Conservation (phyloP, 768 basidiomycete species). For the Megacollybia marginata region DNA sequence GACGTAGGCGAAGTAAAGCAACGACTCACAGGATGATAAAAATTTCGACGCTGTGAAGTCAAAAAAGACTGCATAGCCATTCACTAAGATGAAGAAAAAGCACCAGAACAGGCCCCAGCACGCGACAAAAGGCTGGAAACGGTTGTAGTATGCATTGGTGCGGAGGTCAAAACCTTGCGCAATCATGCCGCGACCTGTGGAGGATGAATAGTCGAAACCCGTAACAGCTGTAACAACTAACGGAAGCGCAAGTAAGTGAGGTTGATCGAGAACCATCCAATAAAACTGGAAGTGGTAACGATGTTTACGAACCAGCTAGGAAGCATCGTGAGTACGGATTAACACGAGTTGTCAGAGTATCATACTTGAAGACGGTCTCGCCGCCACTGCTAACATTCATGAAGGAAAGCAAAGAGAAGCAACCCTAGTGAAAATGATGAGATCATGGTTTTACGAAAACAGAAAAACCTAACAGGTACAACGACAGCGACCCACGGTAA, state of each 20-base stretch:
- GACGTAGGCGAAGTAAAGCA: constrained; percentile 18
- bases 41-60: constrained; percentile 48
- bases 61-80: constrained; percentile 57
- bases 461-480: not conserved
- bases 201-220: not conserved
- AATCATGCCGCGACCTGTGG: constrained; percentile 49
- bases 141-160: constrained; percentile 55
- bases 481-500: constrained; percentile 11
- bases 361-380: constrained; percentile 50
- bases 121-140: constrained; percentile 58
- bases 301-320: constrained; percentile 65
- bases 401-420: constrained; percentile 47
- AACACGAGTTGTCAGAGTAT: constrained; percentile 1
- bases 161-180: constrained; percentile 58
- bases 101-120: constrained; percentile 70
- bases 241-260: constrained; percentile 69
- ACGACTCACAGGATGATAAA: constrained; percentile 34
- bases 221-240: constrained; percentile 22
- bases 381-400: constrained; percentile 57
- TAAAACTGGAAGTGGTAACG: constrained; percentile 59
- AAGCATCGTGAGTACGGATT: not conserved
- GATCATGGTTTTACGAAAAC: not conserved
- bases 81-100: constrained; percentile 47
- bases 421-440: constrained; percentile 17
- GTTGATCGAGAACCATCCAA: constrained; percentile 62